Evolutionary conservation across 2,329 filamentous ascomycete genomes (phyloP), one percentile per base, ranked within the genome.

Genomic region (Paracamarosporium sp.): DNA sequence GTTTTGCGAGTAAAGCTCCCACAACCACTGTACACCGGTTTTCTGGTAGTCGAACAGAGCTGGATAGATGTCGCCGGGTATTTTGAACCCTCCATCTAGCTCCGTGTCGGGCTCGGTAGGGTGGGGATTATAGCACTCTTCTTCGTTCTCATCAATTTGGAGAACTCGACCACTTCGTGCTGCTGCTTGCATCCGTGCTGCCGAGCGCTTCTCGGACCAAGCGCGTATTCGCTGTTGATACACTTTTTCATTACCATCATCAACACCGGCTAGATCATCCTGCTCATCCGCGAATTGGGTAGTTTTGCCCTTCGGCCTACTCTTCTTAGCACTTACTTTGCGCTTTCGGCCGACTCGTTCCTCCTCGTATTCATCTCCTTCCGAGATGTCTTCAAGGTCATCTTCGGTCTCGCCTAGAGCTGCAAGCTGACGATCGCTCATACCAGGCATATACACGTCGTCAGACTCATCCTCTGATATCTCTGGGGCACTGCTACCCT

Each of bases 31-130:
- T 3, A 99, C 93, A 3, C 94, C 93, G 0, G 93, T 97, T 76
- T 97, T 97, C 70, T 99, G 95, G 66, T 99, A 99, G 62, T 96
- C 92, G 68, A 98, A 99, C 0, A 99, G 81, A 2, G 92, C 92
- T 0, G 93, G 92, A 64, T 91, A 93, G 7, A 99, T 94, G 68
- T 99, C 95, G 1, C 95, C 95, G 1, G 95, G 95, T 4, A 99
- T 82, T 50, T 86, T 90, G 55, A 96, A 86, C 3, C 86, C 90
- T 36, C 91, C 89, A 51, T 90, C 88, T 48, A 97, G 87, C 5
- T 84, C 78, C 47, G 91, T 85, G 73, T 97, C 93, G 0, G 90
- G 82, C 35, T 90, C 86, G 35, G 90, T 91, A 0, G 95, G 96
- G 64, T 96, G 93, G 4, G 93, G 91, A 68, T 92, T 90, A 64